phyloP scores from a whole-genome alignment of 2,329 filamentous ascomycete species.

The Drechslerella coelobrocha region DNA sequence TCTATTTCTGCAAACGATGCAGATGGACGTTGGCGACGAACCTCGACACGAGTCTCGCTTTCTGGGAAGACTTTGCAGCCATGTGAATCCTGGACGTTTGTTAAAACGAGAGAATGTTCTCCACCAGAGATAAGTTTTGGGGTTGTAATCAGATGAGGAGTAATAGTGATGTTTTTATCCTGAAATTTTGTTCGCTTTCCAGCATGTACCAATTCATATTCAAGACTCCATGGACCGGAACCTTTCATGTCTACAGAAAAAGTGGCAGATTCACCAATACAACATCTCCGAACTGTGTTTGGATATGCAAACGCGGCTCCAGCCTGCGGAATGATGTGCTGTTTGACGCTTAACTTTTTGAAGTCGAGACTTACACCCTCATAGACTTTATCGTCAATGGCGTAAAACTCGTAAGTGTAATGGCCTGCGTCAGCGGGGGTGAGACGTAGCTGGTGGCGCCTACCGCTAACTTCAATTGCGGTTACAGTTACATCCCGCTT shows the following conservation, averaged over 20 bases:
- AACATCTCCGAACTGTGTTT: conserved; percentile 69
- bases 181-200: conserved; percentile 78
- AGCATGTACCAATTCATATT: conserved; percentile 91
- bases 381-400: conserved; percentile 84
- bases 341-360: conserved; percentile 72
- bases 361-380: conserved; percentile 69
- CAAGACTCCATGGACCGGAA: conserved; percentile 83
- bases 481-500: conserved; percentile 65
- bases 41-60: conserved; percentile 82
- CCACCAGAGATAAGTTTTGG: conserved; percentile 78
- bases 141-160: conserved; percentile 75
- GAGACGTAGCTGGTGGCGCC: conserved; percentile 84
- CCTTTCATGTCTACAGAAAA: conserved; percentile 78
- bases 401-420: conserved; percentile 84
- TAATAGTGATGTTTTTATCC: conserved; percentile 68
- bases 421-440: conserved; percentile 80
- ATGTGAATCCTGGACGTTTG: conserved; percentile 82
- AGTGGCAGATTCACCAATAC: conserved; percentile 79
- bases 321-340: conserved; percentile 84
- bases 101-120: conserved; percentile 85
- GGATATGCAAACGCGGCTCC: conserved; percentile 76
- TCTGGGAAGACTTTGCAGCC: conserved; percentile 86
- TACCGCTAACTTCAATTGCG: conserved; percentile 68
- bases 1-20: conserved; percentile 86
- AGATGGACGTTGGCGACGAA: conserved; percentile 85